Base-by-base conservation (phyloP, 2,329 filamentous ascomycete species). In the Botryosphaeria dothidea region DNA sequence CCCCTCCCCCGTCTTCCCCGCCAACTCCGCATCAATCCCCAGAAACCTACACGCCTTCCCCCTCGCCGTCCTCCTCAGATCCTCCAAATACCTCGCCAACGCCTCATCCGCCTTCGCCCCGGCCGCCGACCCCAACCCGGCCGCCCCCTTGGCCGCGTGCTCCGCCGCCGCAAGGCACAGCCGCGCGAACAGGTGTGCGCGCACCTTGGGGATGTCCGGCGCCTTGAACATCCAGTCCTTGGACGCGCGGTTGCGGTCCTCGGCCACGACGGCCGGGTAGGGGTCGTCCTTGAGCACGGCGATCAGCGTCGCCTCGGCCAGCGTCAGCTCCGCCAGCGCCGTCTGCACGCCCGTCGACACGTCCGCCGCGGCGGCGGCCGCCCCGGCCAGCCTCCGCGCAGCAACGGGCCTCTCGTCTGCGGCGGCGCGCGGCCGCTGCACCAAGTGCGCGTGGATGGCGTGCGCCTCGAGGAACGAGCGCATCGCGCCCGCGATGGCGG, bases 191-290 rank as follows among this genome's bases (percentile, higher is more conserved):
- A 99, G 83, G 72, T 96, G 89, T 8, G 92, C 92, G 52, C 94
- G 88, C 19, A 97, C 93, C 74, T 94, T 93, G 31, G 93, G 91
- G 56, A 97, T 92, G 58, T 92, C 88, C 0, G 94, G 92, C 0
- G 92, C 86, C 71, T 91, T 92, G 77, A 95, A 96, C 93, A 98
- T 98, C 94, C 94, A 99, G 69, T 98, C 94, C 67, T 86, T 92
- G 76, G 93, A 92, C 69, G 90, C 88, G 62, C 89, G 87, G 73
- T 96, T 96, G 54, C 93, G 86, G 65, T 90, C 87, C 71, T 96
- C 92, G 0, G 92, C 88, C 2, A 96, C 90, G 6, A 89, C 86
- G 1, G 90, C 88, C 1, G 94, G 90, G 73, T 97, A 98, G 0
- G 94, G 93, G 72, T 99, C 95, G 74, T 98, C 94, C 71, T 98